phyloP scores from a whole-genome alignment of 768 basidiomycete genomes.

The Cystofilobasidium capitatum region DNA sequence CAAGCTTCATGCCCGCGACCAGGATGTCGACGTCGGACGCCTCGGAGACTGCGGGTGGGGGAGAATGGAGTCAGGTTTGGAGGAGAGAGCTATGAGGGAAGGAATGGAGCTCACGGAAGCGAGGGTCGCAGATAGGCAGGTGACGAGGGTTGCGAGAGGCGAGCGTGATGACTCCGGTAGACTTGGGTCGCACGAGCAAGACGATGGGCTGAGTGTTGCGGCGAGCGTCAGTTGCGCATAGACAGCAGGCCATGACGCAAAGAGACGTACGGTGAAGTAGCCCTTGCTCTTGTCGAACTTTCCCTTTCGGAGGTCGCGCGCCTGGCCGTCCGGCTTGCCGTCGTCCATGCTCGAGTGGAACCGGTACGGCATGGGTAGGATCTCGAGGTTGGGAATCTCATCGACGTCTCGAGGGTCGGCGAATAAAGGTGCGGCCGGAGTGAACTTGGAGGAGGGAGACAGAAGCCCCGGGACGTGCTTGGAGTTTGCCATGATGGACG shows the following conservation, averaged over 20 bases:
- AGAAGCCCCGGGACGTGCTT: slow-evolving; percentile 18
- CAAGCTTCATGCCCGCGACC: slow-evolving; percentile 22
- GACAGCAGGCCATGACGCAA: neutral
- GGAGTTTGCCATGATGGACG: slow-evolving; percentile 19
- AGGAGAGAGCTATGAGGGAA: neutral
- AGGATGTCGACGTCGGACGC: slow-evolving; percentile 17
- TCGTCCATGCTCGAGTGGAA: slow-evolving; percentile 24
- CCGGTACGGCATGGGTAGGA: slow-evolving; percentile 22
- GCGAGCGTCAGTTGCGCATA: neutral
- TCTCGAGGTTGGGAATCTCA: slow-evolving; percentile 26
- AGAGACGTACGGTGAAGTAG: slow-evolving; percentile 20
- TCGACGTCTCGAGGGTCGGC: slow-evolving; percentile 4
- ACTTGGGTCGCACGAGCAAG: slow-evolving; percentile 18
- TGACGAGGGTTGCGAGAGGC: slow-evolving; percentile 8
- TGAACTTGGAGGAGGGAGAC: neutral
- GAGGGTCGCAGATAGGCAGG: slow-evolving; percentile 12
- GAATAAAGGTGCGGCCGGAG: slow-evolving; percentile 9
- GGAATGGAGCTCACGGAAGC: slow-evolving; percentile 9
- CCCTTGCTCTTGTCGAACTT: slow-evolving; percentile 24
- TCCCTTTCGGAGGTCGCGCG: slow-evolving; percentile 17
- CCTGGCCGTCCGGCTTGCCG: slow-evolving; percentile 22
- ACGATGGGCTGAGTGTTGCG: slow-evolving; percentile 15
- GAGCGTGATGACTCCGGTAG: slow-evolving; percentile 19
- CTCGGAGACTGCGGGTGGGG: slow-evolving; percentile 9
- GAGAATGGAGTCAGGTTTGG: no score